Percentiles rank a stretch among this genome's conserved stretches.
Evolutionary conservation across 148 eudicot species (phyloP).

Genomic region (Spergularia bocconei): DNA sequence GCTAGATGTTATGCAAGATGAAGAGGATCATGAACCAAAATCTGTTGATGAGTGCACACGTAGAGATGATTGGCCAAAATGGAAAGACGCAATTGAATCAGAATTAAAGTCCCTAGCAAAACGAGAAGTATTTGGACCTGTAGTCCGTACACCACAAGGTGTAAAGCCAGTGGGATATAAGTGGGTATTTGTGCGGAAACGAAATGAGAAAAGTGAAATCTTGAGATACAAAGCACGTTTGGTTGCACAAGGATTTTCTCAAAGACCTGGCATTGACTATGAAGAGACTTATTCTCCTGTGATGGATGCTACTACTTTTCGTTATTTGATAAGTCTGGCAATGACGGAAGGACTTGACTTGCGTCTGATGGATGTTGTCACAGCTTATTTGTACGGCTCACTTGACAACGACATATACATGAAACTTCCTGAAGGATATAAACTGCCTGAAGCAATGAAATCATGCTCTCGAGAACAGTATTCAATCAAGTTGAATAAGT

Average conservation of each 20-base stretch:
- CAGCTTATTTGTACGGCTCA: conserved; percentile 19
- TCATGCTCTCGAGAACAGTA: too few relatives aligned
- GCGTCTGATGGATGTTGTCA: conserved; percentile 13
- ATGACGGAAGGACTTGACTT: neutral
- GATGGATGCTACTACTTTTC: neutral
- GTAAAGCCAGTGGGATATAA: too few relatives aligned
- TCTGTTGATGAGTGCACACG: neutral
- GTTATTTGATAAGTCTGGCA: too few relatives aligned
- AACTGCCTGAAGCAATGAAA: neutral
- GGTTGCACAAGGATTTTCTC: neutral
- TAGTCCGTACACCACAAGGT: too few relatives aligned
- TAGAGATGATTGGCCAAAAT: neutral
- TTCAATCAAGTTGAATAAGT: too few relatives aligned
- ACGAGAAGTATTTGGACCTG: neutral
- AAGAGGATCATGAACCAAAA: too few relatives aligned
- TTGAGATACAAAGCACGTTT: neutral
- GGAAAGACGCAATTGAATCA: neutral
- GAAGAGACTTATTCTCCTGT: neutral
- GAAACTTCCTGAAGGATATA: conserved; percentile 5
- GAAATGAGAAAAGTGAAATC: too few relatives aligned
- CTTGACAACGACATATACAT: conserved; percentile 13
- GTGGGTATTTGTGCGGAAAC: too few relatives aligned
- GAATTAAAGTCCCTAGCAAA: neutral
- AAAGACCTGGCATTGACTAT: neutral
- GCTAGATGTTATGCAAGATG: too few relatives aligned